phyloP scores from a whole-genome alignment of 768 basidiomycete genomes.

The Brasilioporus rufonigricans region DNA sequence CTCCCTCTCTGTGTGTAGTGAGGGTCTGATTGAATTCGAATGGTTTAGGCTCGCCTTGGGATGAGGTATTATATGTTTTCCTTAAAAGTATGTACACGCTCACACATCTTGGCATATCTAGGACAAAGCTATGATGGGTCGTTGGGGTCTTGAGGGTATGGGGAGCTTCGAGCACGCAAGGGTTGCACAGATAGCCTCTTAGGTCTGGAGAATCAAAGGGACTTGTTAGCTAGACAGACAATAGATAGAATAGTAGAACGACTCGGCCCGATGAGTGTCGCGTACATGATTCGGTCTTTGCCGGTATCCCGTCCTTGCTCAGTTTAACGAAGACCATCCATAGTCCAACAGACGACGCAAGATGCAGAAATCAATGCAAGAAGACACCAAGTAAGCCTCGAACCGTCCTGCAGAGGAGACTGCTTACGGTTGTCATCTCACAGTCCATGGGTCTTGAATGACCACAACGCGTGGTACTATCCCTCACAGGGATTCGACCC shows the following conservation, averaged over 20 bases:
- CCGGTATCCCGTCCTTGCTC: slow-evolving; percentile 13
- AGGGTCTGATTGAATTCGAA: slow-evolving; percentile 4
- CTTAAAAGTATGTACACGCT: background rate
- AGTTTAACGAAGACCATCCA: too few relatives aligned
- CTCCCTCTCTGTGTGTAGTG: background rate
- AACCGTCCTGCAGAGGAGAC: background rate
- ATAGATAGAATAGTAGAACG: too few relatives aligned
- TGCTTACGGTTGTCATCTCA: slow-evolving; percentile 12
- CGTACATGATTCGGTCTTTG: slow-evolving; percentile 18
- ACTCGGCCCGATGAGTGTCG: too few relatives aligned
- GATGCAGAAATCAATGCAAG: slow-evolving; percentile 32
- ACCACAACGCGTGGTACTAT: slow-evolving; percentile 81
- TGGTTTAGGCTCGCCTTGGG: slow-evolving; percentile 82
- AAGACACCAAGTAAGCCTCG: slow-evolving; percentile 30
- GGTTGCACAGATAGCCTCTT: slow-evolving; percentile 50
- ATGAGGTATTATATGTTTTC: slow-evolving; percentile 54
- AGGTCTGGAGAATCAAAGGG: slow-evolving; percentile 4
- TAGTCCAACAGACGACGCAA: background rate
- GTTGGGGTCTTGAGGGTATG: slow-evolving; percentile 94
- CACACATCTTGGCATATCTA: slow-evolving; percentile 25
- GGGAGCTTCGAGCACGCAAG: slow-evolving; percentile 76
- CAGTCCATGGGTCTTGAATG: slow-evolving; percentile 54
- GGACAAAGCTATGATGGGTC: slow-evolving; percentile 91
- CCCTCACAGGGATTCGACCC: slow-evolving; percentile 74
- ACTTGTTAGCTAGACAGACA: too few relatives aligned